These are phyloP conservation scores for Ogataea neopini DNA, from an alignment of 805 yeast species.

Conservation along the genomic window DNA sequence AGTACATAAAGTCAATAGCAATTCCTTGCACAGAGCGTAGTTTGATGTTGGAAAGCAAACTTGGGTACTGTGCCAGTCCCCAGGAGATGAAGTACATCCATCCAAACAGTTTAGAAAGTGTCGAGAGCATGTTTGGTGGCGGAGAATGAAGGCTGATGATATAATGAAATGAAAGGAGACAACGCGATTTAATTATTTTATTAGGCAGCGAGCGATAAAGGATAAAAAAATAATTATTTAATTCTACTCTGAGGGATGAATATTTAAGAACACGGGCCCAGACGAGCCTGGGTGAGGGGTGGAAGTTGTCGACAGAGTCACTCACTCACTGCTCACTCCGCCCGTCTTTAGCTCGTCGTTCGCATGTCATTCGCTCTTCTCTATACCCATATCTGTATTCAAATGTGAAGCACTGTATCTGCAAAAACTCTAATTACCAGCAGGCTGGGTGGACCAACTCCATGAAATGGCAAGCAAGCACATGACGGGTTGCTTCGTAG, in stretches of 20 bases:
- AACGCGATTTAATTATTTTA: too few species aligned
- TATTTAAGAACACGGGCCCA: too few species aligned
- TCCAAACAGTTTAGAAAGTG: conserved; percentile 28
- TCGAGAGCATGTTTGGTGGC: conserved; percentile 4
- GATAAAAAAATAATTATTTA: too few species aligned
- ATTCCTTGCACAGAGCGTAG: conserved; percentile 37
- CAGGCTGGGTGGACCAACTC: too few species aligned
- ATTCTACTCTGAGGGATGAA: too few species aligned
- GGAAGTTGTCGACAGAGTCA: too few species aligned
- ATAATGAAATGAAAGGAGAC: neutral
- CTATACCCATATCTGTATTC: neutral
- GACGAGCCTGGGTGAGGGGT: too few species aligned
- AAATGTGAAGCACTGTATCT: neutral
- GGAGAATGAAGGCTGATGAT: too few species aligned
- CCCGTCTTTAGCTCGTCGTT: neutral
- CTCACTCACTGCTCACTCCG: neutral
- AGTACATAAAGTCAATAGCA: conserved; percentile 36
- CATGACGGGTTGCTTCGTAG: too few species aligned
- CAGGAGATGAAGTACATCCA: conserved; percentile 34
- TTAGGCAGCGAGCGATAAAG: too few species aligned
- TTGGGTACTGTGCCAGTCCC: conserved; percentile 37
- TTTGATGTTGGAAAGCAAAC: conserved; percentile 32
- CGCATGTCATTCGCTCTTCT: neutral
- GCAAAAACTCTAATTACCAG: conserved; percentile 1
- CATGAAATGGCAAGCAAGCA: too few species aligned